Evolutionary conservation across 148 eudicot genomes (phyloP).

Genomic region (Polygonum aviculare): DNA sequence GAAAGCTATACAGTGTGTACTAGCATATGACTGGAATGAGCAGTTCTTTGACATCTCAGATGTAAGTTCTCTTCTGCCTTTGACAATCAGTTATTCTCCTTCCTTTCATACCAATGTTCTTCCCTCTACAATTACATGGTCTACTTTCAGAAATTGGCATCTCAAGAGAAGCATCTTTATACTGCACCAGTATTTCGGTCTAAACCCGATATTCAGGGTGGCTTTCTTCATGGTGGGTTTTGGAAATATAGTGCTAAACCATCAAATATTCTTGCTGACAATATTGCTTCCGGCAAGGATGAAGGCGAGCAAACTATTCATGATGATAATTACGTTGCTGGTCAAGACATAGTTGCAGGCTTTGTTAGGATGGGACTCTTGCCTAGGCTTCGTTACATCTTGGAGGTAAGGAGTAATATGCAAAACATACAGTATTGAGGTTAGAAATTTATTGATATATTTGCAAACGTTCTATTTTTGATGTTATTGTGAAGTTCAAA

Average conservation of each 20-base stretch:
- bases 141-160: conserved; percentile 45
- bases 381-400: conserved; percentile 59
- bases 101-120: background rate
- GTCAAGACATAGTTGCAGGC: conserved; percentile 88
- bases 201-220: conserved; percentile 60
- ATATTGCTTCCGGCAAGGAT: conserved; percentile 23
- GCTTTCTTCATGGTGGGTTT: conserved; percentile 85
- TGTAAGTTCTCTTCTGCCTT: conserved; percentile 29
- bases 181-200: conserved; percentile 91
- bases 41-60: conserved; percentile 45
- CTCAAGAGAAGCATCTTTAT: conserved; percentile 35
- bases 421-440: background rate
- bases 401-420: conserved; percentile 47
- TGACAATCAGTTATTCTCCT: background rate
- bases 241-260: conserved; percentile 90
- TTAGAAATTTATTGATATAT: background rate
- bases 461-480: background rate
- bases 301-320: conserved; percentile 72
- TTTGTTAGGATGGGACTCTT: conserved; percentile 87
- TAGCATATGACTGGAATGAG: conserved; percentile 69
- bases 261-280: conserved; percentile 52
- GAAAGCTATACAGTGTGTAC: conserved; percentile 56
- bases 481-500: background rate
- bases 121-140: background rate
- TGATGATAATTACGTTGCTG: conserved; percentile 77